Conservation (phyloP, 345 rosid species). For the Euphorbia lathyris region DNA sequence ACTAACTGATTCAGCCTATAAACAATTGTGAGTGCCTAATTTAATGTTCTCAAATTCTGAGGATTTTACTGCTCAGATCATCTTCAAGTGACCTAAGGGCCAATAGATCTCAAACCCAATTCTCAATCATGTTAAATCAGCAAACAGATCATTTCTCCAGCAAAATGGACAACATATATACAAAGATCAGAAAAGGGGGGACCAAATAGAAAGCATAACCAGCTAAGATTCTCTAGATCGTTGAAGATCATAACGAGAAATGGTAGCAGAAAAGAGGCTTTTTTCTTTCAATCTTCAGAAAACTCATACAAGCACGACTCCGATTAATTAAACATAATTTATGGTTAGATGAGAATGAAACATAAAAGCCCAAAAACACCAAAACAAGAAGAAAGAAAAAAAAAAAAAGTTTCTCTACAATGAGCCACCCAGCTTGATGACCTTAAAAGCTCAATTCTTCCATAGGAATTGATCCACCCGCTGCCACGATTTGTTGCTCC, state of each 20-base stretch:
- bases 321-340: conserved; percentile 21
- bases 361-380: conserved; percentile 3
- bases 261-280: conserved; percentile 10
- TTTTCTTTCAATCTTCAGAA: conserved; percentile 3
- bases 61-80: background rate
- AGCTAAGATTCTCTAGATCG: background rate
- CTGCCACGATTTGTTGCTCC: conserved; percentile 88
- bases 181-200: background rate
- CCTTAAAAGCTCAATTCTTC: conserved; percentile 48
- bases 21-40: background rate
- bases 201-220: background rate
- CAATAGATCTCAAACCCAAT: background rate
- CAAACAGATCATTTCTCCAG: background rate
- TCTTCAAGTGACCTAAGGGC: background rate
- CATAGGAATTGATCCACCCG: conserved; percentile 71
- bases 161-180: background rate
- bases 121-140: background rate
- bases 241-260: conserved; percentile 16
- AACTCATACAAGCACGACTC: conserved; percentile 27
- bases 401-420: conserved; percentile 22
- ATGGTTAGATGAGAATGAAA: conserved; percentile 7
- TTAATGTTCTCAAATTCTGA: background rate
- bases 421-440: conserved; percentile 7
- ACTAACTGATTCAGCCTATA: background rate
- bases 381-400: background rate